Evolutionary conservation across 257 asterid species (phyloP), one percentile per base, ranked within the genome.

Genomic region (Craterostigma plantagineum): DNA sequence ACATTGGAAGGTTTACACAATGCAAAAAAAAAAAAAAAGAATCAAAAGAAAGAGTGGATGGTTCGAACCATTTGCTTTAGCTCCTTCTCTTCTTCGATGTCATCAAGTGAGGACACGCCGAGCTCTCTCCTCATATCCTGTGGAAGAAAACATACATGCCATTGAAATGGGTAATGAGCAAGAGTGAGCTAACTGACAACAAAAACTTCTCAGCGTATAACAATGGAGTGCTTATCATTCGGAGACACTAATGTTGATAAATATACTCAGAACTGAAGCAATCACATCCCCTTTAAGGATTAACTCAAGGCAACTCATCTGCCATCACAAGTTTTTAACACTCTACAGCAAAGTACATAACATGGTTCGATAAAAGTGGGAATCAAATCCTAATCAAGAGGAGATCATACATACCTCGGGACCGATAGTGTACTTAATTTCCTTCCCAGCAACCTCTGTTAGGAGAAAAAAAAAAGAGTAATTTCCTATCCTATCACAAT

Each of bases 21-120:
- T n/a, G n/a, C n/a, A n/a, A n/a, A n/a, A n/a, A n/a, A n/a, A 34
- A 10, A 37, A 4, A 38, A 35, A 16, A 34, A 17, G 1, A 17
- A 1, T 9, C 1, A 41, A 17, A 11, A n/a, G 15, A 41, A 38
- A 13, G 45, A 44, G 49, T 44, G 50, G 7, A 57, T 23, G n/a
- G 34, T 47, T 59, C 72, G 55, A 12, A 87, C 97, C 93, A 78
- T 82, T 63, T 78, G 95, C 58, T 87, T 76, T 18, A 79, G 64
- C 52, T 87, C 95, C 45, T 71, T 78, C 67, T 87, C 94, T 71
- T 76, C 90, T 61, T 81, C 93, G 23, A 70, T 55, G 49, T 81
- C 93, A 51, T 87, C 93, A 10, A 75, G 66, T 23, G 84, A 34
- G 46, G 93, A 71, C 55, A 79, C 54, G 51, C 97, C 97, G 56